Conservation (phyloP, 805 yeast genomes). For the Schizosaccharomyces octosporus region DNA sequence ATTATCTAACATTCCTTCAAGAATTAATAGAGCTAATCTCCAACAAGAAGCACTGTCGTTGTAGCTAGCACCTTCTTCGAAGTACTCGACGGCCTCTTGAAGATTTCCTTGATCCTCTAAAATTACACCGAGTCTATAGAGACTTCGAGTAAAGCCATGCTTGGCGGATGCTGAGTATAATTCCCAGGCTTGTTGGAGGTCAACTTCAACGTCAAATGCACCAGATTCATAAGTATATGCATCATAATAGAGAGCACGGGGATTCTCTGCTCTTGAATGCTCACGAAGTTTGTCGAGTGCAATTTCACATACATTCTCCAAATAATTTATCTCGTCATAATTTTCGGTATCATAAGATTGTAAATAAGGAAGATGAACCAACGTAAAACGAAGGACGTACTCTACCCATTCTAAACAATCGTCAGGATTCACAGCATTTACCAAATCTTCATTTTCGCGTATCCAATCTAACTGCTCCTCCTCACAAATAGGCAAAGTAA, state of each 20-base stretch:
- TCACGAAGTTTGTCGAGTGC: background rate
- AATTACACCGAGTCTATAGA: conserved; percentile 15
- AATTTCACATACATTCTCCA: background rate
- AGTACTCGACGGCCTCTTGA: conserved; percentile 13
- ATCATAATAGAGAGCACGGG: conserved; percentile 11
- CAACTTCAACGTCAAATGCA: conserved; percentile 8
- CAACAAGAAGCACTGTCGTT: conserved; percentile 18
- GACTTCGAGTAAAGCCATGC: conserved; percentile 14
- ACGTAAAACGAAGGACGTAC: background rate
- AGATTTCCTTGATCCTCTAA: conserved; percentile 14
- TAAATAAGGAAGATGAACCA: background rate
- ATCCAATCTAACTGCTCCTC: background rate
- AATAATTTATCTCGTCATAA: conserved; percentile 1
- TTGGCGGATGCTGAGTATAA: conserved; percentile 14
- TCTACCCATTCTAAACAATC: conserved; percentile 6
- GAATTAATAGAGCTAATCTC: conserved; percentile 14
- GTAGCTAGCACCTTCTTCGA: conserved; percentile 14
- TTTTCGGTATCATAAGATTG: conserved; percentile 1
- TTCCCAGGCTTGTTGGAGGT: conserved; percentile 9
- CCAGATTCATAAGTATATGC: conserved; percentile 14
- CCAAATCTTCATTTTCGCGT: background rate
- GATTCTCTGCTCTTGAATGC: background rate
- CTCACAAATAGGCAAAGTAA: background rate
- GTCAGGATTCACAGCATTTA: background rate
- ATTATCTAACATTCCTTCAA: background rate